These are phyloP conservation scores for Globisporangium canariense DNA, from an alignment of 352 stramenopile species.

Conservation along the genomic window DNA sequence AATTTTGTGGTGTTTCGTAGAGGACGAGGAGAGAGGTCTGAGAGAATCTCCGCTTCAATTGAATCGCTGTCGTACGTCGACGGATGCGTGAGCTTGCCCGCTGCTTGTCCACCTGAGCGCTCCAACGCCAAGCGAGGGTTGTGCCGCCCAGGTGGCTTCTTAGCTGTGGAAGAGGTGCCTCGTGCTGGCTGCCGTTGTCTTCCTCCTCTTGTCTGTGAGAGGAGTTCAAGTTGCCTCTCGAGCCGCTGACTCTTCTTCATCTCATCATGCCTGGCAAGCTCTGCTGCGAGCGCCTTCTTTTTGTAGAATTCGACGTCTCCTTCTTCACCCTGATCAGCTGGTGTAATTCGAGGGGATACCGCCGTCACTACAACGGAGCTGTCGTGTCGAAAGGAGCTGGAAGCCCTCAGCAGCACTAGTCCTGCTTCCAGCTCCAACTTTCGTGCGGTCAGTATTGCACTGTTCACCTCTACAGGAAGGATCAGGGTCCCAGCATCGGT, in stretches of 20 bases:
- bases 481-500: conserved; percentile 35
- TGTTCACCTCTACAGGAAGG: conserved; percentile 25
- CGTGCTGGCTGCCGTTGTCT: neutral
- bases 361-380: neutral
- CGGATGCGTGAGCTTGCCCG: neutral
- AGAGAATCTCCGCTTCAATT: conserved; percentile 38
- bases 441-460: conserved; percentile 29
- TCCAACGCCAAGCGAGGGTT: neutral
- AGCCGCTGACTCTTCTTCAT: conserved; percentile 21
- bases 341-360: neutral
- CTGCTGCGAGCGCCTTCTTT: conserved; percentile 25
- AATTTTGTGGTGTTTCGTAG: neutral
- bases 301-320: conserved; percentile 25
- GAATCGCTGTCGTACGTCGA: conserved; percentile 15
- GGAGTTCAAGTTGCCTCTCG: conserved; percentile 26
- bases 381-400: neutral
- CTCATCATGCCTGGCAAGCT: conserved; percentile 26
- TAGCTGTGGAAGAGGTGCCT: neutral
- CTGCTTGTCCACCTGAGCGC: no score
- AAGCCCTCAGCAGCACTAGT: conserved; percentile 9
- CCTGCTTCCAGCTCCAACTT: conserved; percentile 49
- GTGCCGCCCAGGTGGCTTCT: neutral
- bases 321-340: neutral
- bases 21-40: conserved; percentile 18
- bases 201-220: conserved; percentile 6